phyloP scores from a whole-genome alignment of 2,329 filamentous ascomycete genomes.

The Aureobasidium vineae region DNA sequence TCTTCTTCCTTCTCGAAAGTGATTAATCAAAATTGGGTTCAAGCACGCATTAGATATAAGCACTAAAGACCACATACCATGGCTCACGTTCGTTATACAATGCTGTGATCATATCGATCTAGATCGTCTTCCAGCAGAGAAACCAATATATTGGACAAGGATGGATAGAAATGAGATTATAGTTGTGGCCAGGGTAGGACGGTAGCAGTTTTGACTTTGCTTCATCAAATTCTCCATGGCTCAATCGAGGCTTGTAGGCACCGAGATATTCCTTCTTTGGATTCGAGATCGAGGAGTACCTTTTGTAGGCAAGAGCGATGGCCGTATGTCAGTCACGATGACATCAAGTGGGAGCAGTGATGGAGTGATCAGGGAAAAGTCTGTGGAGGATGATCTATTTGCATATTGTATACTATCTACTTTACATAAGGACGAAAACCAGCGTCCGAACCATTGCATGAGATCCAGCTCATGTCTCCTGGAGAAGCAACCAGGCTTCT shows the following conservation, averaged over 20 bases:
- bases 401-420: background rate
- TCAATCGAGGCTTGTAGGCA: background rate
- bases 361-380: background rate
- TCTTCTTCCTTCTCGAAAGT: no score
- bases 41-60: no score
- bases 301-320: no score
- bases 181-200: background rate
- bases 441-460: background rate
- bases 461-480: background rate
- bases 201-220: background rate
- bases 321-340: no score
- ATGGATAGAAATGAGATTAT: background rate
- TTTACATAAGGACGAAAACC: background rate
- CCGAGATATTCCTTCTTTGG: no score
- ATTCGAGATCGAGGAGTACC: no score
- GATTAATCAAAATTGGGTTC: no score
- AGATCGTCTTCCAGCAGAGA: no score
- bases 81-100: no score
- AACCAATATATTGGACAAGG: no score
- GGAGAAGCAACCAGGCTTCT: constrained; percentile 8
- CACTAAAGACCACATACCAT: no score
- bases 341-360: background rate
- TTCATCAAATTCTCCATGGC: background rate
- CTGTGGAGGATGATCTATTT: background rate
- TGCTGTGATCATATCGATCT: no score